Conservation (phyloP, 768 basidiomycete species). For the Tricholoma terreum region DNA sequence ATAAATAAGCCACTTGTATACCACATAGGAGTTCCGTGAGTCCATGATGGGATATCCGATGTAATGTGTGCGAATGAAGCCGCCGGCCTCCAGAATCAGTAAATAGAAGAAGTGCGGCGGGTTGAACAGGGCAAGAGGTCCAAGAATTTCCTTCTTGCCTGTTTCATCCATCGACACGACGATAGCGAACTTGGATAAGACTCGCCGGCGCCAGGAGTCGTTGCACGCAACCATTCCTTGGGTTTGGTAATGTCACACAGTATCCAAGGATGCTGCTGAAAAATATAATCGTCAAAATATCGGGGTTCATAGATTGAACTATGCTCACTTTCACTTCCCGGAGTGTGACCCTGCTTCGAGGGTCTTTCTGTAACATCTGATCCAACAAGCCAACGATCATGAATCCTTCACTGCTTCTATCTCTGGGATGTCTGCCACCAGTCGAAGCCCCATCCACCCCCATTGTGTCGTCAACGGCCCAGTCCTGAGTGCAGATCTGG, state of each 20-base stretch:
- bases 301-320: not conserved
- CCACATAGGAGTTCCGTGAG: not conserved
- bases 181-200: conserved; percentile 1
- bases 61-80: no score
- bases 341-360: conserved; percentile 29
- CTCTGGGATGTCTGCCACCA: conserved; percentile 32
- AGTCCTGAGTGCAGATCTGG: conserved; percentile 41
- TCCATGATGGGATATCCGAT: not conserved
- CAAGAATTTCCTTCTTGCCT: conserved; percentile 26
- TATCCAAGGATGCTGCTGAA: conserved; percentile 37
- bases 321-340: conserved; percentile 31
- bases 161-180: conserved; percentile 25
- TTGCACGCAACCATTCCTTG: conserved; percentile 34
- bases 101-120: not conserved
- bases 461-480: conserved; percentile 36
- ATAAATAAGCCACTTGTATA: not conserved
- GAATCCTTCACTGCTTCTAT: conserved; percentile 27
- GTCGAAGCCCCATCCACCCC: conserved; percentile 33
- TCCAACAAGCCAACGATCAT: conserved; percentile 34
- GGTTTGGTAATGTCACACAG: conserved; percentile 32
- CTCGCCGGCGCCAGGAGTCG: conserved; percentile 20
- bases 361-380: conserved; percentile 41
- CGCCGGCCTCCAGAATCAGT: not conserved
- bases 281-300: not conserved
- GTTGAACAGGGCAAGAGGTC: conserved; percentile 10